These are phyloP conservation scores for Candida xiaguanensis DNA, from an alignment of 805 yeast species.

Conservation along the genomic window DNA sequence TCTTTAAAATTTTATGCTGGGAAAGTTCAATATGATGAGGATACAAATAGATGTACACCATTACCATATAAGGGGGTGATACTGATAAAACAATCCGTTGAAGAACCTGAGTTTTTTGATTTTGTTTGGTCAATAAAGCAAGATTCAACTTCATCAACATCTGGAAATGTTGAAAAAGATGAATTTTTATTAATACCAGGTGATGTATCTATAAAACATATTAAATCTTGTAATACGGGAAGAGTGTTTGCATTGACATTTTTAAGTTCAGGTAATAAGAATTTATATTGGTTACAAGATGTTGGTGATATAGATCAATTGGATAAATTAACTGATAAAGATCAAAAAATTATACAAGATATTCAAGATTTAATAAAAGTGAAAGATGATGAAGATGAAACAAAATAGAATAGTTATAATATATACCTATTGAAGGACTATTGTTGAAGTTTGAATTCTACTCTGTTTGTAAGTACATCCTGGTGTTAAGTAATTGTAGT, in stretches of 20 bases:
- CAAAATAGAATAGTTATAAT: background rate
- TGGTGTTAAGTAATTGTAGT: too few species aligned
- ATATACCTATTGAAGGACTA: conserved; percentile 9
- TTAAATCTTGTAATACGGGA: conserved; percentile 68
- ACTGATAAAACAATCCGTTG: conserved; percentile 56
- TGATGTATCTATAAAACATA: conserved; percentile 74
- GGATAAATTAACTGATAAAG: conserved; percentile 55
- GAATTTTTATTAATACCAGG: conserved; percentile 79
- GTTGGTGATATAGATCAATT: conserved; percentile 61
- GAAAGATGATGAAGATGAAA: conserved; percentile 26
- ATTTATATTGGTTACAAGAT: conserved; percentile 75
- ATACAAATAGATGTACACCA: conserved; percentile 65
- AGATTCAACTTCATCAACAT: conserved; percentile 27
- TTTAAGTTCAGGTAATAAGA: conserved; percentile 57
- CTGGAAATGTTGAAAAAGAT: conserved; percentile 44
- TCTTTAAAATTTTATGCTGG: conserved; percentile 73
- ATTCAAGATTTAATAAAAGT: conserved; percentile 46
- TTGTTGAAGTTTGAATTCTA: too few species aligned
- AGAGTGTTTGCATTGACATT: conserved; percentile 70
- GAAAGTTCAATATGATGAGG: conserved; percentile 60
- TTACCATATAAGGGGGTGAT: conserved; percentile 65
- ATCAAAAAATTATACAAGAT: conserved; percentile 44
- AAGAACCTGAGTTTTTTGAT: conserved; percentile 68
- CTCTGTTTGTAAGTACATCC: too few species aligned
- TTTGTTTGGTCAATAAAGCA: conserved; percentile 73